These are phyloP conservation scores for Houttuynia cordata DNA, from an alignment of 164 flowering plant species.

Conservation along the genomic window DNA sequence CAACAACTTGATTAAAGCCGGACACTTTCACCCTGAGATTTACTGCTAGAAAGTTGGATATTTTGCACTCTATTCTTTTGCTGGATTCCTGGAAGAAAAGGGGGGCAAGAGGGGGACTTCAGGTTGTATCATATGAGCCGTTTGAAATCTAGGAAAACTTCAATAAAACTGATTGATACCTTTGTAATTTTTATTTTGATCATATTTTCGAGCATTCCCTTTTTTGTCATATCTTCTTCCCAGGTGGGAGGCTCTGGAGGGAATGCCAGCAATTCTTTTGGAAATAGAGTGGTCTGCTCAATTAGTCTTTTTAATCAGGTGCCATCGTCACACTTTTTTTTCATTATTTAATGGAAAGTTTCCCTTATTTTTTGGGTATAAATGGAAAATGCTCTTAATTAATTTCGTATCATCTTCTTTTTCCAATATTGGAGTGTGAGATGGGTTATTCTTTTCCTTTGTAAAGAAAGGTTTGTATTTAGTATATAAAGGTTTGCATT, in stretches of 20 bases:
- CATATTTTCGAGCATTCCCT: slow-evolving; percentile 1
- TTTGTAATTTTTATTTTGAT: neutral
- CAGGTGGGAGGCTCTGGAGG: slow-evolving; percentile 1
- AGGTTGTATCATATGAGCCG: slow-evolving; percentile 34
- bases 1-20: slow-evolving; percentile 1
- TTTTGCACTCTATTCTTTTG: slow-evolving; percentile 25
- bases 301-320: slow-evolving; percentile 16
- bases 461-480: neutral
- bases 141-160: slow-evolving; percentile 11
- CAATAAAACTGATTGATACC: slow-evolving; percentile 4
- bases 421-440: neutral
- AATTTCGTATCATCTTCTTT: neutral
- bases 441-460: neutral
- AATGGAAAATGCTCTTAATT: neutral
- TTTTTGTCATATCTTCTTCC: neutral
- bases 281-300: slow-evolving; percentile 16
- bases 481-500: too few species aligned
- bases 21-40: neutral
- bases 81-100: slow-evolving; percentile 18
- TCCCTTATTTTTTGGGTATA: too few species aligned
- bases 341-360: slow-evolving; percentile 31
- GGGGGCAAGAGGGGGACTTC: slow-evolving; percentile 15
- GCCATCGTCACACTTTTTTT: slow-evolving; percentile 8
- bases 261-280: slow-evolving; percentile 16
- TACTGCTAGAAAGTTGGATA: slow-evolving; percentile 6